Evolutionary conservation across 2,329 filamentous ascomycete genomes (phyloP).

Genomic region (Fonsecaea multimorphosa): DNA sequence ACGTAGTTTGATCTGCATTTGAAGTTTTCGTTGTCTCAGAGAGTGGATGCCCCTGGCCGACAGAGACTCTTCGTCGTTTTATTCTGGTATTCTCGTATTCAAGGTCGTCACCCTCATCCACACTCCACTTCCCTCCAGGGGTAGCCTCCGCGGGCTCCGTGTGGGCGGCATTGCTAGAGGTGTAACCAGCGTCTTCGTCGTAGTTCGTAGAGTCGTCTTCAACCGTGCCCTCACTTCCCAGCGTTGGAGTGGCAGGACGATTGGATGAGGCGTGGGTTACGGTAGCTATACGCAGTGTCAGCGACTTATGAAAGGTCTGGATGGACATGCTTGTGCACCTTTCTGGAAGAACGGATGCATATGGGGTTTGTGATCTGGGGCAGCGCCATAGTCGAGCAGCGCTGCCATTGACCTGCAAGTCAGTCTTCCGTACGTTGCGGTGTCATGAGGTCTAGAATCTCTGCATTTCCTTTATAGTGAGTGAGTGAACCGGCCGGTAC

Average conservation of each 20-base stretch:
- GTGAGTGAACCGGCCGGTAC: not conserved
- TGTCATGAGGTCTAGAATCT: not conserved
- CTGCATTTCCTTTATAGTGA: not conserved
- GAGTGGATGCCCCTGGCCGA: constrained; percentile 6
- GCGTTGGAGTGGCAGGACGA: not conserved
- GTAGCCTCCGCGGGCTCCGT: not conserved
- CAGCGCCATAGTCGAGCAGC: constrained; percentile 28
- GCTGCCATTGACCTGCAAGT: constrained; percentile 29
- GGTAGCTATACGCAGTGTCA: constrained; percentile 13
- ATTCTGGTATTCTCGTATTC: constrained; percentile 27
- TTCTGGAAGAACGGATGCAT: constrained; percentile 40
- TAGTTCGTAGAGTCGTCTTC: constrained; percentile 11
- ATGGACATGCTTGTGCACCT: constrained; percentile 42
- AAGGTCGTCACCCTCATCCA: constrained; percentile 12
- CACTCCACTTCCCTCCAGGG: not conserved
- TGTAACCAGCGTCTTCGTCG: too few species aligned
- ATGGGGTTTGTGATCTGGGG: constrained; percentile 14
- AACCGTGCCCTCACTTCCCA: constrained; percentile 14
- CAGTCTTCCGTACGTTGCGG: not conserved
- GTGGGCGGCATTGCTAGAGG: not conserved
- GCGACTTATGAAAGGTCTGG: not conserved
- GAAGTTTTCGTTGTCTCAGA: not conserved
- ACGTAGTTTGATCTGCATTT: constrained; percentile 11
- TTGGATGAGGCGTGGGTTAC: constrained; percentile 5
- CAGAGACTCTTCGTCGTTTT: constrained; percentile 33